Evolutionary conservation across 441 rosid genomes (phyloP), one percentile per base, ranked within the genome.

Genomic region (Geranium incanum): DNA sequence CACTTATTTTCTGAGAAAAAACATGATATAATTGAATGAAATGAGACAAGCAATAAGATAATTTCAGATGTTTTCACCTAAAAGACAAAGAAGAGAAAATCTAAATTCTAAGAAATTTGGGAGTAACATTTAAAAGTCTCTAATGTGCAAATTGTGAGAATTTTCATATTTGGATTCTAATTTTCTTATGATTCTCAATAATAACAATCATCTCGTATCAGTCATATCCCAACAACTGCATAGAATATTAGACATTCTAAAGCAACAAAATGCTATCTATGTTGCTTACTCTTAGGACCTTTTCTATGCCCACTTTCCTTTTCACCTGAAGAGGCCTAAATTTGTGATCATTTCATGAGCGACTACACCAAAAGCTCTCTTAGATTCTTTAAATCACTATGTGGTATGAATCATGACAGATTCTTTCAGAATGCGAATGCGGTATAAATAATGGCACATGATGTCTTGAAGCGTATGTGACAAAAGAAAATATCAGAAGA

Each of bases 401-500:
- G 50, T 43, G 50, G 50, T 43, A 43, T 43, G 33, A 28, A 52
- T n/a, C 60, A 52, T 52, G 16, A 52, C 6, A 65, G 4, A 19
- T 28, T n/a, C 41, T 28, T 71, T 18, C 6, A 28, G 63, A 62
- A 43, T 43, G 68, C 63, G 3, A 39, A 66, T 48, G 67, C 16
- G 36, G 19, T 16, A 36, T 48, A 66, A 48, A 28, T 36, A 3
- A 36, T 11, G 70, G 16, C n/a, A 33, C 5, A 66, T 36, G 12
- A 16, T 36, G 12, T 50, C 9, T 13, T 4, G 39, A 41, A 55
- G 43, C 43, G 4, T 7, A 15, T 21, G 39, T 19, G 38, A 39
- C 59, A 67, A 67, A 67, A 28, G 3, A 23, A 65, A 9, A 19
- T 41, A n/a, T 45, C 59, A 67, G 41, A 4, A 50, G 19, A 7